phyloP scores from a whole-genome alignment of 208 protist species.

The Wallacemonas sp. region DNA sequence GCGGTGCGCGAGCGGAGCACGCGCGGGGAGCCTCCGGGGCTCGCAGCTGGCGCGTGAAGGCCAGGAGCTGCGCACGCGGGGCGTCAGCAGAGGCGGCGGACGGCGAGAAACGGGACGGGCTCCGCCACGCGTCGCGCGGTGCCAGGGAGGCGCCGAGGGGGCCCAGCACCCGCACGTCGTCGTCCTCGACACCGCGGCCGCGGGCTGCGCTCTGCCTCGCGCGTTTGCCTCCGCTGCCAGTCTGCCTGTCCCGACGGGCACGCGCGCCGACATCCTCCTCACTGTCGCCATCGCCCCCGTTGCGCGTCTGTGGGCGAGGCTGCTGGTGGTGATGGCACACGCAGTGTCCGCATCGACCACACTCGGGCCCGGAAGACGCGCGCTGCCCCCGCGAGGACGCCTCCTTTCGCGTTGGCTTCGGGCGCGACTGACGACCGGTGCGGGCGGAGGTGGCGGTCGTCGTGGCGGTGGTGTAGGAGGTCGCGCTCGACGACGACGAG shows the following conservation, averaged over 20 bases:
- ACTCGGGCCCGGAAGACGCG: neutral
- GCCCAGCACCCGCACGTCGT: neutral
- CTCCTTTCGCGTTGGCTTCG: neutral
- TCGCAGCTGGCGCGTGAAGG: conserved; percentile 36
- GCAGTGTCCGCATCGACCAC: neutral
- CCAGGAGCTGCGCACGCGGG: conserved; percentile 24
- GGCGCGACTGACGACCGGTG: no score
- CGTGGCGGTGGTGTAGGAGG: conserved; percentile 68
- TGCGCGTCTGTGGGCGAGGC: neutral
- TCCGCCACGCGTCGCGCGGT: conserved; percentile 10
- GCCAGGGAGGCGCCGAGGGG: conserved; percentile 7
- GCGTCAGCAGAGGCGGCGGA: neutral
- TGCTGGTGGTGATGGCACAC: conserved; percentile 9
- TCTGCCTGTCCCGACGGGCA: no score
- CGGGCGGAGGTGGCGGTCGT: conserved; percentile 25
- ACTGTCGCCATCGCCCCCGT: no score
- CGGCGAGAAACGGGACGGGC: neutral
- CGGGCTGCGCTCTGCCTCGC: neutral
- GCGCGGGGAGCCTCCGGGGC: conserved; percentile 37
- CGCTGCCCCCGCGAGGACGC: neutral
- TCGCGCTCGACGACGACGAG: conserved; percentile 25
- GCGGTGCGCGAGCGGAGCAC: conserved; percentile 17
- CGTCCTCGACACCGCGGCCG: neutral
- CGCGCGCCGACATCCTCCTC: no score
- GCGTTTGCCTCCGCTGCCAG: neutral